Evolutionary conservation across 2,329 filamentous ascomycete genomes (phyloP).

Genomic region (Fusarium sp.): DNA sequence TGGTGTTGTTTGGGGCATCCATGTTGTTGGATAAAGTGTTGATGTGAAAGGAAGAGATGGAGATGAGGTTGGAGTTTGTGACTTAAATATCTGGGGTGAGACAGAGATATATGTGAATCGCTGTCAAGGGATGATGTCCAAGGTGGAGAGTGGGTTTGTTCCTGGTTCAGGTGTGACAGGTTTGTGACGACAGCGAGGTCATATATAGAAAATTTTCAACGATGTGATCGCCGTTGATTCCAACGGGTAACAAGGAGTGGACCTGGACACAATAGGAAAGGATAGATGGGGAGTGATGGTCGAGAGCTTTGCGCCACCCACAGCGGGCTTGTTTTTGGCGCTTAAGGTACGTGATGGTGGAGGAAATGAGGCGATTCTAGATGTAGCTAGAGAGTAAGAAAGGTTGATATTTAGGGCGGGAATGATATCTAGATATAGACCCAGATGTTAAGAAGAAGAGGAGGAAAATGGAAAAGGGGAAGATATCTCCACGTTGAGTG

Average conservation of each 20-base stretch:
- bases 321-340: constrained; percentile 18
- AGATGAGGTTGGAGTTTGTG: background rate
- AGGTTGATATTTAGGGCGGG: background rate
- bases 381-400: constrained; percentile 15
- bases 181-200: constrained; percentile 8
- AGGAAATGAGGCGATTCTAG: constrained; percentile 9
- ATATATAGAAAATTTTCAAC: constrained; percentile 29
- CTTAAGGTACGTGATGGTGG: constrained; percentile 8
- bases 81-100: background rate
- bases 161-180: background rate
- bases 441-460: background rate
- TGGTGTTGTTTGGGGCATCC: constrained; percentile 26
- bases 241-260: constrained; percentile 25
- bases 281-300: constrained; percentile 14
- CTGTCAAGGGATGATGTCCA: background rate
- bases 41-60: background rate
- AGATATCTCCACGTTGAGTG: background rate
- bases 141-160: constrained; percentile 4
- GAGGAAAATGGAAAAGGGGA: constrained; percentile 2
- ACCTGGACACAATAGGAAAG: constrained; percentile 33
- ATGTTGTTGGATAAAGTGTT: constrained; percentile 17
- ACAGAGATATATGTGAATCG: background rate
- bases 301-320: constrained; percentile 38
- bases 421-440: constrained; percentile 29
- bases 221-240: constrained; percentile 18